Base-by-base conservation (phyloP, 305 asterid species). In the Fraxinus latifolia region DNA sequence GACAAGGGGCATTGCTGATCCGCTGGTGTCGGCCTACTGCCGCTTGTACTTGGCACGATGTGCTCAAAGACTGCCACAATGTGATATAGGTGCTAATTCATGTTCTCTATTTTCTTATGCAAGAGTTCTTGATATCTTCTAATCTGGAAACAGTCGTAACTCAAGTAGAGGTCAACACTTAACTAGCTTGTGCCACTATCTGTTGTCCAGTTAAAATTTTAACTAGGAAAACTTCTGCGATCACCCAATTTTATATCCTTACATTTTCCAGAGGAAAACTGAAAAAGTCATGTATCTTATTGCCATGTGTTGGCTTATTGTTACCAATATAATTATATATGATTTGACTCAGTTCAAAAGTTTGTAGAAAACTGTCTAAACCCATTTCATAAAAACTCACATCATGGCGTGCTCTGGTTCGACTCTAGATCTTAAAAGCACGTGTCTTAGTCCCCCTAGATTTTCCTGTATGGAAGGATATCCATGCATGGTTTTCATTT, bases 1-100 rank as follows among this genome's bases (percentile, higher is more conserved):
- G 97, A 87, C 84, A 17, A 91, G 98, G 86, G 97, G 98, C 83
- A 89, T 95, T 85, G 93, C 93, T 82, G 93, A 95, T 90, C 98
- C 97, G 15, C 84, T 93, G 86, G 91, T 91, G 42, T 92, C 92
- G 1, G 90, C 96, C 65, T 95, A 95, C 81, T 93, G 96, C 87
- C 90, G 89, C 88, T 83, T 95, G 82, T 95, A 92, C 89, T 82
- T 93, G 92, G 95, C 87, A 82, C 95, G 91, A 81, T 86, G 97
- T 65, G 93, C 95, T 23, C 95, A 86, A 87, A 90, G 91, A 84
- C 79, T 95, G 76, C 92, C 90, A 53, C 85, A 83, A 7, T 86
- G 83, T 76, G 88, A 85, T 82, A 79, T 78, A 88, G 97, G 98
- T 95, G 88, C 85, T 55, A 36, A 81, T 68, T 77, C 77, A 65